phyloP scores from a whole-genome alignment of 495 filamentous ascomycete genomes.

The Barbatosphaeria neglecta region DNA sequence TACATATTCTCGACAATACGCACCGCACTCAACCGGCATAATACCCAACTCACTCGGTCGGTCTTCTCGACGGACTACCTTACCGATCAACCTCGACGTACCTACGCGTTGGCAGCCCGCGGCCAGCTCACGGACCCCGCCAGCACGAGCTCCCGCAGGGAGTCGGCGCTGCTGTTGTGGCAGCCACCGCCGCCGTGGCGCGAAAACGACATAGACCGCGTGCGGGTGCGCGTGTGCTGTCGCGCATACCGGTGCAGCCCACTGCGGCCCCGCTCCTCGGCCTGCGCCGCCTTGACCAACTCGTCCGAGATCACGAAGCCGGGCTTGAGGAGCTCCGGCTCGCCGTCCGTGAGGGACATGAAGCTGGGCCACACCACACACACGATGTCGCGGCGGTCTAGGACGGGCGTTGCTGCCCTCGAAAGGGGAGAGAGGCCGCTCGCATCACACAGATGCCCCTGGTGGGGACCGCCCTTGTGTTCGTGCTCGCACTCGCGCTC shows the following conservation, averaged over 20 bases:
- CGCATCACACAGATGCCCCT: too few relatives aligned
- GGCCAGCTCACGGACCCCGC: neutral
- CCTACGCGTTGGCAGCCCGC: too few relatives aligned
- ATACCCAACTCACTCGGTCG: too few relatives aligned
- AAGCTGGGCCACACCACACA: constrained; percentile 11
- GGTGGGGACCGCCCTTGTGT: too few relatives aligned
- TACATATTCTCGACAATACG: too few relatives aligned
- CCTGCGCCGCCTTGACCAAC: neutral
- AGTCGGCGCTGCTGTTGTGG: neutral
- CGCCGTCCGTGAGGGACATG: neutral
- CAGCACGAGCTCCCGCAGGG: neutral
- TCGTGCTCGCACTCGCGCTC: too few relatives aligned
- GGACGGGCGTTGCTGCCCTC: neutral
- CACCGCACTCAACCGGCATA: too few relatives aligned
- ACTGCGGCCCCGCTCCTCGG: constrained; percentile 1
- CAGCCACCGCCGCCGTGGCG: neutral
- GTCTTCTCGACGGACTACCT: too few relatives aligned
- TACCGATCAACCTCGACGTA: too few relatives aligned
- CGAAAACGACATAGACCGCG: neutral
- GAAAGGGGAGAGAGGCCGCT: too few relatives aligned
- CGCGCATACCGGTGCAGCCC: neutral
- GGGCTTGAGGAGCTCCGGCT: neutral
- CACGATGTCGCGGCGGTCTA: neutral
- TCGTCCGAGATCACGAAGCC: constrained; percentile 4
- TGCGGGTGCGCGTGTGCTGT: neutral